Percentiles rank a stretch among this genome's conserved stretches.
phyloP scores from a whole-genome alignment of 306 rosid species.

The Acacia melanoxylon region DNA sequence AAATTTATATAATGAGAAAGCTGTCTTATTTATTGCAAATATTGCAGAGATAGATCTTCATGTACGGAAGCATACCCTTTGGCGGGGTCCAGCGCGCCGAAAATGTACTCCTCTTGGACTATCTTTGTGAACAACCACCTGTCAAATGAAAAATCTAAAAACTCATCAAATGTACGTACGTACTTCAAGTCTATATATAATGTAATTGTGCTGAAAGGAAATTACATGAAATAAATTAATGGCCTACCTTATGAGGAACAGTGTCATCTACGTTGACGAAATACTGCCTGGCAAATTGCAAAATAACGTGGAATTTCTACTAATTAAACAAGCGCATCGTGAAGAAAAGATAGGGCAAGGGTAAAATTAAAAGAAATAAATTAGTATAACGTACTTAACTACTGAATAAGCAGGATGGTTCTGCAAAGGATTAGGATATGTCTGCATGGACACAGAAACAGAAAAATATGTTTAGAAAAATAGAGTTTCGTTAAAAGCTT shows the following conservation, averaged over 20 bases:
- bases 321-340: background rate
- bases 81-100: conserved; percentile 99
- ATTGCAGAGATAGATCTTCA: background rate
- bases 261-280: conserved; percentile 87
- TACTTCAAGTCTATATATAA: background rate
- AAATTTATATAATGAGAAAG: background rate
- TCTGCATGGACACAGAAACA: conserved; percentile 48
- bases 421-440: conserved; percentile 82
- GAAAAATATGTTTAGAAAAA: no score
- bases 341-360: background rate
- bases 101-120: conserved; percentile 88
- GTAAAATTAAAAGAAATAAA: background rate
- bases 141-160: background rate
- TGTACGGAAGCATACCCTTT: conserved; percentile 46
- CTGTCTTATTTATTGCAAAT: background rate
- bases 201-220: background rate
- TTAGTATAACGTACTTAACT: conserved; percentile 61
- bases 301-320: conserved; percentile 11
- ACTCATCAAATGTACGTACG: conserved; percentile 11
- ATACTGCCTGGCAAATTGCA: conserved; percentile 70
- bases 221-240: conserved; percentile 11
- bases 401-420: conserved; percentile 94
- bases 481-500: background rate
- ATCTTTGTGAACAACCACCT: conserved; percentile 83
- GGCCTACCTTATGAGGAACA: conserved; percentile 72